phyloP scores from a whole-genome alignment of 1,139 yeast genomes.

The Blastobotrys malaysiensis region DNA sequence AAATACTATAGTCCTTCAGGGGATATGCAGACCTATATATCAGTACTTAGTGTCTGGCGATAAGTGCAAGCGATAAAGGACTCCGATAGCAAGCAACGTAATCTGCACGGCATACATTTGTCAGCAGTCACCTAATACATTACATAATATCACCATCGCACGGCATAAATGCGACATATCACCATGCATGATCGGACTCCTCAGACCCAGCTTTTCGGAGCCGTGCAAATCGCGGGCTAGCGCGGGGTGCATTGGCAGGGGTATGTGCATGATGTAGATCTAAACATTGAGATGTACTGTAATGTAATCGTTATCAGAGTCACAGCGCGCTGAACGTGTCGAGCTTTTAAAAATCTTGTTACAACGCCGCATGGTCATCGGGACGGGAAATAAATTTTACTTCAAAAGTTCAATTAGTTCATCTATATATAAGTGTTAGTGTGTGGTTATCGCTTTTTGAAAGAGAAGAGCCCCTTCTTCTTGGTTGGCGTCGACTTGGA shows the following conservation, averaged over 20 bases:
- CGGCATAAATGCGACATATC: background rate
- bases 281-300: too few relatives aligned
- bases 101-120: background rate
- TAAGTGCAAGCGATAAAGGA: background rate
- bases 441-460: constrained; percentile 4
- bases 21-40: background rate
- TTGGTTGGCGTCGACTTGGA: constrained; percentile 6
- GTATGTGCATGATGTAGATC: too few relatives aligned
- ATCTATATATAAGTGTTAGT: background rate
- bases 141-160: background rate
- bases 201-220: too few relatives aligned
- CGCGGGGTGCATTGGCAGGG: too few relatives aligned
- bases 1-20: background rate
- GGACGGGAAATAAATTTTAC: too few relatives aligned
- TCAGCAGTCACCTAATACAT: background rate
- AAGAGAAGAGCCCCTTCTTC: constrained; percentile 14
- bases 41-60: background rate
- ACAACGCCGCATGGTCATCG: too few relatives aligned
- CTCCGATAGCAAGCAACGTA: background rate
- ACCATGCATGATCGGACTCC: background rate
- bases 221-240: too few relatives aligned
- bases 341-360: too few relatives aligned
- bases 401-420: background rate
- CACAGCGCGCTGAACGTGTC: too few relatives aligned
- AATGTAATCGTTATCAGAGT: too few relatives aligned